phyloP scores from a whole-genome alignment of 1,139 yeast species.

The Debaryomyces sp. region DNA sequence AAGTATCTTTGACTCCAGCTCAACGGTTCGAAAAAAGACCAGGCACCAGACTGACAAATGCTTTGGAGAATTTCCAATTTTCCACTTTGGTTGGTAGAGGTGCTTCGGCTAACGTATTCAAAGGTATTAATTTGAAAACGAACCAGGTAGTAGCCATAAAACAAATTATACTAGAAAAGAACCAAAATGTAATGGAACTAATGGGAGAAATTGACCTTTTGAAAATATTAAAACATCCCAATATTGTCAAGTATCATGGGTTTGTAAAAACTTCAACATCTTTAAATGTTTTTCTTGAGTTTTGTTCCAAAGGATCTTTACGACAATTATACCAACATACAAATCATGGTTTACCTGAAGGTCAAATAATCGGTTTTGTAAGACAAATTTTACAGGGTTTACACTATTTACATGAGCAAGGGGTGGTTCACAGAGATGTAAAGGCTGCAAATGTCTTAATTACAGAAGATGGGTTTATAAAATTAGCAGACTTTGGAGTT shows the following conservation, averaged over 20 bases:
- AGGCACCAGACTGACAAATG: constrained; percentile 41
- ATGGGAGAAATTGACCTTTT: constrained; percentile 88
- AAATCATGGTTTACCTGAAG: constrained; percentile 62
- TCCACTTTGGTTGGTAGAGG: constrained; percentile 88
- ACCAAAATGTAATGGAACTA: constrained; percentile 47
- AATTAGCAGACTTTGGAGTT: constrained; percentile 80
- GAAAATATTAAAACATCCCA: constrained; percentile 78
- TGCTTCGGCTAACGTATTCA: constrained; percentile 91
- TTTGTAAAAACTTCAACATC: constrained; percentile 71
- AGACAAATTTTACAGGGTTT: constrained; percentile 77
- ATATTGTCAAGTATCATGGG: constrained; percentile 90
- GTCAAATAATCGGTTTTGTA: constrained; percentile 59
- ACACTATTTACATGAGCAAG: constrained; percentile 65
- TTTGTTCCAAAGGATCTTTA: constrained; percentile 85
- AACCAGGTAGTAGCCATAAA: constrained; percentile 83
- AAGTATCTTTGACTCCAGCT: constrained; percentile 56
- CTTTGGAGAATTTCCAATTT: constrained; percentile 57
- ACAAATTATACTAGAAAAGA: constrained; percentile 63
- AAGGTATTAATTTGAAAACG: constrained; percentile 68
- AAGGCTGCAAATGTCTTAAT: constrained; percentile 77
- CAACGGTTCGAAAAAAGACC: constrained; percentile 49
- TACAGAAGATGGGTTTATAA: constrained; percentile 60
- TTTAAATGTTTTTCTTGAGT: constrained; percentile 71
- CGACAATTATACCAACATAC: constrained; percentile 63
- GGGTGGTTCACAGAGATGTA: constrained; percentile 77